A percentile compares a stretch with the other conserved stretches of the same genome.
Evolutionary conservation across 805 yeast species (phyloP).

Genomic region (Helenozyma rhizophorensis): DNA sequence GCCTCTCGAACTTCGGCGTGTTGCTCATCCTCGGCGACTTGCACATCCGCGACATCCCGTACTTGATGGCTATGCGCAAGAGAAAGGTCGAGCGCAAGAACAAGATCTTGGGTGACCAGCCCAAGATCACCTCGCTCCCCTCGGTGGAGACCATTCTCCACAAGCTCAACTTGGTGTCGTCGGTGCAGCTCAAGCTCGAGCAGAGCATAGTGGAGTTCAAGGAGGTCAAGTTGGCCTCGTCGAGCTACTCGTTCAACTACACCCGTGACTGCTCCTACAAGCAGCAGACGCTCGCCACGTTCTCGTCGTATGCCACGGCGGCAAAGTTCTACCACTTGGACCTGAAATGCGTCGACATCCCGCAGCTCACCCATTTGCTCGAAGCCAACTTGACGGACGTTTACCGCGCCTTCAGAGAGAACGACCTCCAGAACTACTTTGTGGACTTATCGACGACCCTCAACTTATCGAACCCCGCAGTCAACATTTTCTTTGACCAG

Average conservation of each 20-base stretch:
- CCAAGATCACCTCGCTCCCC: too few relatives aligned
- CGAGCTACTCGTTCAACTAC: slow-evolving; percentile 12
- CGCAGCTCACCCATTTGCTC: slow-evolving; percentile 27
- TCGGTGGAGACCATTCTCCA: background rate
- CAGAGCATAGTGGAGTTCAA: slow-evolving; percentile 11
- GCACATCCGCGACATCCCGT: slow-evolving; percentile 8
- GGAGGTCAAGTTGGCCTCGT: slow-evolving; percentile 8
- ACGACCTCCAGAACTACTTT: slow-evolving; percentile 5
- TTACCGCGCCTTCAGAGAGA: slow-evolving; percentile 14
- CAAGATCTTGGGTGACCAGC: too few relatives aligned
- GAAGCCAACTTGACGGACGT: slow-evolving; percentile 20
- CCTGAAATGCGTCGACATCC: slow-evolving; percentile 30
- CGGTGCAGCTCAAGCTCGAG: slow-evolving; percentile 14
- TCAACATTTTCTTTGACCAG: slow-evolving; percentile 38
- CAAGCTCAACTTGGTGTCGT: slow-evolving; percentile 6
- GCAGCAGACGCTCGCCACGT: slow-evolving; percentile 10
- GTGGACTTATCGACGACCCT: slow-evolving; percentile 17
- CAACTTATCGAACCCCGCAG: slow-evolving; percentile 30
- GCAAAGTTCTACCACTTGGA: slow-evolving; percentile 25
- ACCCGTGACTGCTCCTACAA: slow-evolving; percentile 10
- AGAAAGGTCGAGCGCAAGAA: background rate
- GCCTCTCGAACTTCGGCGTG: slow-evolving; percentile 7
- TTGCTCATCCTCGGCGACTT: slow-evolving; percentile 5
- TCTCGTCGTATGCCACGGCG: slow-evolving; percentile 24
- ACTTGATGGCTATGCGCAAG: slow-evolving; percentile 4